These are phyloP conservation scores for Abelmoschus esculentus DNA, from an alignment of 345 rosid species.

Conservation along the genomic window DNA sequence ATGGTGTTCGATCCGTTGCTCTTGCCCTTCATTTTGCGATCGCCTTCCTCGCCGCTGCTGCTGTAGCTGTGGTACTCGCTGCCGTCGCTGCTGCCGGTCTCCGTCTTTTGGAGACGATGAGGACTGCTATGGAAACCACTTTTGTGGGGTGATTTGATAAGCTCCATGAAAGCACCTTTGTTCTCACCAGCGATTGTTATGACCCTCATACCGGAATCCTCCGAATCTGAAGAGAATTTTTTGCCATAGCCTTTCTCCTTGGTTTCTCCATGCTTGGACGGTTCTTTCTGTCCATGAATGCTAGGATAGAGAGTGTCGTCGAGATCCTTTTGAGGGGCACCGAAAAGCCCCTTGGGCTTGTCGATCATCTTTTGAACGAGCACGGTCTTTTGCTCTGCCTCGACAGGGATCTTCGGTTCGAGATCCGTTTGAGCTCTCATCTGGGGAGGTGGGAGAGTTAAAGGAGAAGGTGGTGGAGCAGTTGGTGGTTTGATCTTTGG, in stretches of 20 bases:
- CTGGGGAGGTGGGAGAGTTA: conserved; percentile 59
- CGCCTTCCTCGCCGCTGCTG: conserved; percentile 40
- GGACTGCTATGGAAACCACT: conserved; percentile 18
- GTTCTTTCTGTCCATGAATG: conserved; percentile 7
- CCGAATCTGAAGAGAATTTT: conserved; percentile 37
- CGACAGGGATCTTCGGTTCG: conserved; percentile 35
- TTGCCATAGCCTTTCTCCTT: conserved; percentile 24
- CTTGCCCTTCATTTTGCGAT: conserved; percentile 26
- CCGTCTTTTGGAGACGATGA: conserved; percentile 20
- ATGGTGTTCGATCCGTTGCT: conserved; percentile 15
- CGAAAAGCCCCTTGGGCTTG: conserved; percentile 22
- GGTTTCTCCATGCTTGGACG: background rate
- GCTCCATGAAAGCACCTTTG: conserved; percentile 85
- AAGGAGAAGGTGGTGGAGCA: conserved; percentile 64
- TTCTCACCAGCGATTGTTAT: conserved; percentile 87
- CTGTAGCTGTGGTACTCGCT: conserved; percentile 24
- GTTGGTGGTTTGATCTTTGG: conserved; percentile 32
- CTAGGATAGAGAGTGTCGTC: conserved; percentile 4
- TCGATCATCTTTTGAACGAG: conserved; percentile 41
- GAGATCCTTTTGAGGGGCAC: conserved; percentile 10
- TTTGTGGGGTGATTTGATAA: conserved; percentile 41
- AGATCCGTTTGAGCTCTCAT: conserved; percentile 28
- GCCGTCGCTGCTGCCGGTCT: conserved; percentile 22
- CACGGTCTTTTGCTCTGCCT: conserved; percentile 62
- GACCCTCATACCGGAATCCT: conserved; percentile 37